Percentiles rank a stretch among this genome's conserved stretches.
These are phyloP conservation scores for Parasarocladium wereldwijsianum DNA, from an alignment of 2,329 filamentous ascomycete species.

Conservation along the genomic window DNA sequence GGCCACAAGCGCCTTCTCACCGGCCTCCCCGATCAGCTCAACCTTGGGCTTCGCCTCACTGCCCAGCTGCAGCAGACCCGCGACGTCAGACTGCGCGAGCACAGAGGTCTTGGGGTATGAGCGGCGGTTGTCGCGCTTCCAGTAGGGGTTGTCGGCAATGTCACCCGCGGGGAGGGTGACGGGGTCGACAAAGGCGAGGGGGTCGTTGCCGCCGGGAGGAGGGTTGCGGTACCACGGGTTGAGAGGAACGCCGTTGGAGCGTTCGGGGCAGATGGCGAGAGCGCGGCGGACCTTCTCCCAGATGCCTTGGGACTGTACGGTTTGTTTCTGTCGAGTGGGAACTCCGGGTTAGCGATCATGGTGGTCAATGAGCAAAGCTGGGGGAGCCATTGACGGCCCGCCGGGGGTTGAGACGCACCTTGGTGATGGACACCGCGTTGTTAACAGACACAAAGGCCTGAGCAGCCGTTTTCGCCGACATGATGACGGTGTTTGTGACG, in stretches of 20 bases:
- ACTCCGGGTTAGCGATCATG: background rate
- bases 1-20: conserved; percentile 53
- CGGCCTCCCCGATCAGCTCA: conserved; percentile 55
- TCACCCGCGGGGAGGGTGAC: conserved; percentile 43
- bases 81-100: conserved; percentile 72
- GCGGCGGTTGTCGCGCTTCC: conserved; percentile 82
- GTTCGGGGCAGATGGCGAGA: conserved; percentile 70
- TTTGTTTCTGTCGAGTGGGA: conserved; percentile 64
- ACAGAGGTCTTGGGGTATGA: conserved; percentile 69
- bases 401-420: conserved; percentile 35
- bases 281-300: conserved; percentile 72
- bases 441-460: conserved; percentile 42
- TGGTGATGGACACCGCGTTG: conserved; percentile 39
- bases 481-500: conserved; percentile 28
- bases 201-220: conserved; percentile 31
- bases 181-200: conserved; percentile 23
- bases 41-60: conserved; percentile 69
- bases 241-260: conserved; percentile 81
- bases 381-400: conserved; percentile 8
- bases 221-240: conserved; percentile 90
- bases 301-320: conserved; percentile 74
- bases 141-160: conserved; percentile 36
- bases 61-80: conserved; percentile 71
- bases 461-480: conserved; percentile 46
- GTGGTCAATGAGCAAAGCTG: background rate